A percentile compares a stretch with the other conserved stretches of the same genome.
Evolutionary conservation across 768 basidiomycete species (phyloP).

Genomic region (Chlorophyllum brunneum): DNA sequence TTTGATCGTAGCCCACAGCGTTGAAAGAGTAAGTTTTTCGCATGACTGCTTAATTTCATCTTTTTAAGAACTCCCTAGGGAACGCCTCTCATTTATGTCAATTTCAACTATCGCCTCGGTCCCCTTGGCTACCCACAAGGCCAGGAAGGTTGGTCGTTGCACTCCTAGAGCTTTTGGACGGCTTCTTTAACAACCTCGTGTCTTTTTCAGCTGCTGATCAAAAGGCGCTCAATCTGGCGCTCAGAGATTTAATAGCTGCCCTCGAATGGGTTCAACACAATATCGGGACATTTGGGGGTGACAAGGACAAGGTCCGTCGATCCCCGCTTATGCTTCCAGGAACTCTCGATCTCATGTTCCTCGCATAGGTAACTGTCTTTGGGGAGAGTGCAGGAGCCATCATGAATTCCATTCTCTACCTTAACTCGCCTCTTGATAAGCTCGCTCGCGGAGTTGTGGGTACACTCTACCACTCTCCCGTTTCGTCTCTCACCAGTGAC

Average conservation of each 20-base stretch:
- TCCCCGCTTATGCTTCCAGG: neutral
- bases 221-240: slow-evolving; percentile 40
- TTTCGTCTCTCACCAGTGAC: neutral
- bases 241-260: slow-evolving; percentile 42
- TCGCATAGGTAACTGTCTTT: slow-evolving; percentile 43
- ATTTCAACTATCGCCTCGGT: slow-evolving; percentile 38
- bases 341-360: too few species aligned
- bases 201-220: slow-evolving; percentile 26
- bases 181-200: neutral
- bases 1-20: slow-evolving; percentile 31
- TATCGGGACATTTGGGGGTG: slow-evolving; percentile 58
- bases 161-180: neutral
- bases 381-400: slow-evolving; percentile 58
- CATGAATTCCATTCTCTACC: slow-evolving; percentile 34
- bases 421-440: slow-evolving; percentile 28
- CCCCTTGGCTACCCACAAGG: slow-evolving; percentile 44
- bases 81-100: slow-evolving; percentile 40
- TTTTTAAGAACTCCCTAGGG: slow-evolving; percentile 21
- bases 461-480: neutral
- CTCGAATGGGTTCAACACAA: slow-evolving; percentile 57
- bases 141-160: slow-evolving; percentile 23
- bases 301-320: slow-evolving; percentile 26
- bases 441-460: slow-evolving; percentile 31
- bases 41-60: neutral
- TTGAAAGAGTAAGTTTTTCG: slow-evolving; percentile 26